Percentiles rank a stretch among this genome's conserved stretches.
phyloP scores from a whole-genome alignment of 2,329 filamentous ascomycete genomes.

The Leptoxyphium fumago region DNA sequence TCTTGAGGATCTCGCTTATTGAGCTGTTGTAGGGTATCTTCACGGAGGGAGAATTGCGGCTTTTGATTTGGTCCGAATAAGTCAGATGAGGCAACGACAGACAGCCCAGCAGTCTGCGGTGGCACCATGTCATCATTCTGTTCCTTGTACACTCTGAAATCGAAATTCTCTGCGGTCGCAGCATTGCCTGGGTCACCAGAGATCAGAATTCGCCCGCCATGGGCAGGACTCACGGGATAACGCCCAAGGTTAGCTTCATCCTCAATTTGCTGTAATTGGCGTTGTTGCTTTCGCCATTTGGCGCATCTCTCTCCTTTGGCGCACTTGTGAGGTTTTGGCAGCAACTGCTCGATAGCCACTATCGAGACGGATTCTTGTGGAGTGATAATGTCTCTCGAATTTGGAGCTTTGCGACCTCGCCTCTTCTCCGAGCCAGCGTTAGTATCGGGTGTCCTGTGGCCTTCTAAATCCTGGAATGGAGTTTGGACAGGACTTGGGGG shows the following conservation, averaged over 20 bases:
- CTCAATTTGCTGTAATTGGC: constrained; percentile 58
- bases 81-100: constrained; percentile 82
- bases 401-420: constrained; percentile 24
- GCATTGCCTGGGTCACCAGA: constrained; percentile 69
- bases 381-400: constrained; percentile 51
- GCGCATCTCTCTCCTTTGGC: constrained; percentile 74
- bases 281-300: constrained; percentile 70
- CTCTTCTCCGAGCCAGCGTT: constrained; percentile 19
- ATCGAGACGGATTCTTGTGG: constrained; percentile 79
- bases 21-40: constrained; percentile 55
- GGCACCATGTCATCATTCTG: constrained; percentile 62
- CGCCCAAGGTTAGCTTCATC: constrained; percentile 43
- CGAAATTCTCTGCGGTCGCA: constrained; percentile 41
- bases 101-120: constrained; percentile 22
- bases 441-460: constrained; percentile 18
- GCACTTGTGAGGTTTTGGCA: constrained; percentile 73
- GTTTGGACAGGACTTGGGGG: constrained; percentile 29
- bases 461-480: constrained; percentile 30
- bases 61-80: constrained; percentile 58
- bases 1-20: constrained; percentile 71
- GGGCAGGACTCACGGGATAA: constrained; percentile 46
- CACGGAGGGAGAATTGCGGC: constrained; percentile 53
- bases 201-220: constrained; percentile 58
- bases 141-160: constrained; percentile 33
- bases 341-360: constrained; percentile 77